Base-by-base conservation (phyloP, 805 yeast species). In the Metschnikowia peoriensis region DNA sequence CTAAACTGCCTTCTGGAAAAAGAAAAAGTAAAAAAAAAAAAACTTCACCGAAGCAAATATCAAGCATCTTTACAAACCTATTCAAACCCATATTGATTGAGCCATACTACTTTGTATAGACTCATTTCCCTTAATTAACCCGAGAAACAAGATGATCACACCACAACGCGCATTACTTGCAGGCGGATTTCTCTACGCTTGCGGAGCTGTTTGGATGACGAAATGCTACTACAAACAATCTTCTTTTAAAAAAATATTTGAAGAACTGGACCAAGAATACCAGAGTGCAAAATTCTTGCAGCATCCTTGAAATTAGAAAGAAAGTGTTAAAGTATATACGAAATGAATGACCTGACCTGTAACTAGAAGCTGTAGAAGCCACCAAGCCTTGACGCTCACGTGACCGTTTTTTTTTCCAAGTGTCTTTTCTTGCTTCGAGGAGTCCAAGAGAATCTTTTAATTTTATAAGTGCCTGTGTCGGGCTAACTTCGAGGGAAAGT, bases 141-240 rank as follows among this genome's bases (percentile, higher is more conserved):
- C 15, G n/a, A 50, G 22, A 32, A 43, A 40, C 45, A 37, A 34
- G 27, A 51, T 50, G 55, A 34, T 50, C 17, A 41, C 52, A 14
- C 57, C 57, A 10, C 50, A 38, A 59, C 61, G 57, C 59, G 74
- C 74, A 8, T 62, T 73, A 28, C 38, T 64, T 9, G 53, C 62
- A 32, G 76, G 77, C 32, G 73, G 73, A 39, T 50, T 56, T 28
- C 61, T 58, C 37, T 71, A 72, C 54, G 72, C 70, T 6, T 46
- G 64, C 16, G 72, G 70, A 10, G 75, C 61, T 4, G 52, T 61
- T 42, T 70, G 60, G 57, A 74, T 73, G 77, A 52, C 61, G 22
- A 66, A 54, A 14, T 55, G 61, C 52, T 73, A 70, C 63, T 72
- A 66, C 60, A 46, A 57, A 28, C 55, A 64, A 44, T 71, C 73